Evolutionary conservation across 306 rosid species (phyloP), one percentile per base, ranked within the genome.

Genomic region (Corylus avellana): DNA sequence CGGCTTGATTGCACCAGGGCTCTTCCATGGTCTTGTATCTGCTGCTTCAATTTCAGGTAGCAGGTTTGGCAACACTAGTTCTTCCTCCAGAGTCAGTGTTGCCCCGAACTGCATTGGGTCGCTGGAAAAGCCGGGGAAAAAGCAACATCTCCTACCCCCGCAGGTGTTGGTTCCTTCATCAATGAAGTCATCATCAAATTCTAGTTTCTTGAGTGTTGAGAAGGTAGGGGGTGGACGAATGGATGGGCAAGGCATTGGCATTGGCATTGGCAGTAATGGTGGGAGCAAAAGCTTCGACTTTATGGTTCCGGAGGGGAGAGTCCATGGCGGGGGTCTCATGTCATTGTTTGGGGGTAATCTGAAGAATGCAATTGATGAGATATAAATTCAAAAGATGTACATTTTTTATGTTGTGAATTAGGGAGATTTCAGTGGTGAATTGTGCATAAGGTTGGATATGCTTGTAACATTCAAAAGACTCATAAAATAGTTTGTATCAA

Each of bases 281-380:
- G 81, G 72, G 50, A 77, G 55, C 77, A 87, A 80, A 73, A 82
- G 88, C 77, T 51, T 75, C 3, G 79, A 86, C 56, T 93, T 91
- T 20, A 75, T 69, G 56, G 81, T 89, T 78, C 98, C 98, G 0
- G 98, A 93, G 74, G 98, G 94, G 49, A 87, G 95, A 85, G 98
- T 93, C 53, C 98, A 93, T 4, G 97, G 97, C 16, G 98, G 98
- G 5, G 93, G 91, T 74, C 97, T 93, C 81, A 90, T 93, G 98
- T 75, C 85, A 54, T 77, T 73, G 75, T 89, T 93, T 39, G 93
- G 98, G 42, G 98, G 98, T 51, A 92, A 89, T 81, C 87, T 91
- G 76, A 87, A 84, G 72, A 93, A 91, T 68, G 91, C 93, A 58
- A 80, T 88, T 48, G 93, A 87, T 64, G 84, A 87, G 25, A 72